Base-by-base conservation (phyloP, 345 rosid genomes). In the Dimocarpus longan region DNA sequence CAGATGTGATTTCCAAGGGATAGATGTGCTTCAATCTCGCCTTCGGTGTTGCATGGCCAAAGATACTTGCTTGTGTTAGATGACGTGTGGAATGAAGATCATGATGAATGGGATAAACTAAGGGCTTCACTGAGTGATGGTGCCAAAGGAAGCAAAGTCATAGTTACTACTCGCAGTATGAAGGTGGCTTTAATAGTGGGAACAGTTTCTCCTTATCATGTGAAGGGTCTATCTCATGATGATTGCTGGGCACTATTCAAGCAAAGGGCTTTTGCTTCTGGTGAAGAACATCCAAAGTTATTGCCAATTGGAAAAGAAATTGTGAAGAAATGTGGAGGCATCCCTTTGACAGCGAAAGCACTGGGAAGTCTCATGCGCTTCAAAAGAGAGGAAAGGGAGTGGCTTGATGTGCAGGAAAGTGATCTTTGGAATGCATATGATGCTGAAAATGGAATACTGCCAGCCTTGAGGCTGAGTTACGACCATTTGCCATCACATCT, bases 1-100 rank as follows among this genome's bases (percentile, higher is more conserved):
- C 19, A 66, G 16, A 10, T 32, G 66, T 10, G 74, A 79, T 9
- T 67, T 22, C 60, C 65, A 56, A 1, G 26, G n/a, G 52, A 57
- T 82, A 75, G 77, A 68, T 70, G 71, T 72, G 5, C 62, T 82
- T 62, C 85, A 78, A 50, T 57, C 66, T 71, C 39, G 10, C 9
- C 62, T 82, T 8, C 72, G 28, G 6, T 54, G 1, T 40, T 82
- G 12, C n/a, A 1, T 8, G 80, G 75, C 19, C 79, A 71, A 32
- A 79, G 75, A 40, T 79, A 65, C 19, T 65, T 82, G 39, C 74
- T 82, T 10, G 82, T 82, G 16, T 21, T 80, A 50, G 82, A 77
- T 66, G 86, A 84, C 13, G 62, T 81, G 6, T 81, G 84, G 86
- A 75, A n/a, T 32, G 37, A 60, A 39, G 81, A 78, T 60, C 59